Evolutionary conservation across 1,284 basidiomycete species (phyloP), one percentile per base, ranked within the genome.

Genomic region (Rhodotorula mucilaginosa): DNA sequence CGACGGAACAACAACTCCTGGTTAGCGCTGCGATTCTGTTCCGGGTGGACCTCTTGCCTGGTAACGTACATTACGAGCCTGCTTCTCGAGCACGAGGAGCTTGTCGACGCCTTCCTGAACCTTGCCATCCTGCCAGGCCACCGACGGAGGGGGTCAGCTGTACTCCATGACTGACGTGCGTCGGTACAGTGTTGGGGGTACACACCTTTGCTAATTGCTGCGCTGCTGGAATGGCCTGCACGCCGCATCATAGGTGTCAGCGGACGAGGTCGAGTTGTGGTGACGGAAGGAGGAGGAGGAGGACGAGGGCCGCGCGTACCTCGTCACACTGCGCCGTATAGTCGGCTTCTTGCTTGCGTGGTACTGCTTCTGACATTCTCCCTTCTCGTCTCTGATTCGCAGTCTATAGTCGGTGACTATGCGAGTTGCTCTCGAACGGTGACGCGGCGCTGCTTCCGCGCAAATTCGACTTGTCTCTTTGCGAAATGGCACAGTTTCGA

Each of bases 21-120:
- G 58, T 62, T 19, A 61, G 39, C 19, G 0, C 39, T 39, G 39
- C 39, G 39, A 39, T 6, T 39, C 34, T 12, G 39, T 39, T 34
- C 34, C 34, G 34, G 34, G 34, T 34, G 34, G 6, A 34, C 34
- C 34, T 34, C 34, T 34, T 34, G 34, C 34, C 6, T 7, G 34
- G 34, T 0, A 7, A 81, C 88, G 66, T 74, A 93, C 96, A 84
- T 98, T 98, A 82, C 97, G 87, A 7, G 96, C 90, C 82, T 97
- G 94, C 83, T 99, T 99, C 83, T 99, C 97, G 2, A 99, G 84
- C 5, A 84, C 83, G 69, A 93, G 86, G 67, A 99, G 87, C 83
- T 92, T 93, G 82, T 99, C 97, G 26, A 98, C 83, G 19, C 90
- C 93, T 57, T 92, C 89, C 79, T 90, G 86, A 58, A 95, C 85